phyloP scores from a whole-genome alignment of 2,329 filamentous ascomycete species.

The Harringtonia lauricola region DNA sequence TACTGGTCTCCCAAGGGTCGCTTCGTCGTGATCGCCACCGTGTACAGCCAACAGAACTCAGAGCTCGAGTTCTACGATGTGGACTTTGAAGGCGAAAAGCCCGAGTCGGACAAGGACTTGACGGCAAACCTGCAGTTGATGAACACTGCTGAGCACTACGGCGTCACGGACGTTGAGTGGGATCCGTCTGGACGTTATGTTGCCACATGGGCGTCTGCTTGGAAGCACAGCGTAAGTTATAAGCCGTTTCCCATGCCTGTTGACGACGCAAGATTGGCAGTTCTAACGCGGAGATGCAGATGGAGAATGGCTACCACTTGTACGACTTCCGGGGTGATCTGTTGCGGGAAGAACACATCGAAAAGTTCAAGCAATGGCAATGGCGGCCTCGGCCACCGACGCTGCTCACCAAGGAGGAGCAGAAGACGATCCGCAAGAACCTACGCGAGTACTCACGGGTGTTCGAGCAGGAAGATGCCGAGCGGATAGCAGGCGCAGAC shows the following conservation, averaged over 20 bases:
- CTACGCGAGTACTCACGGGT: conserved; percentile 89
- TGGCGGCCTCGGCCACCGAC: conserved; percentile 89
- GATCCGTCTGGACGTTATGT: conserved; percentile 93
- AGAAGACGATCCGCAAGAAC: conserved; percentile 97
- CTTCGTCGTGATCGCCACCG: conserved; percentile 89
- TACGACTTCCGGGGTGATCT: conserved; percentile 92
- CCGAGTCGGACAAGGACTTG: conserved; percentile 84
- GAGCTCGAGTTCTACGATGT: conserved; percentile 97
- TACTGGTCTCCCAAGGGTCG: conserved; percentile 97
- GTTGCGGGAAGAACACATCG: conserved; percentile 80
- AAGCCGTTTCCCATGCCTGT: too few relatives aligned
- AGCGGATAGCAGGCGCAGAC: conserved; percentile 88
- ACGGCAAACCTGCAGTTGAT: conserved; percentile 92
- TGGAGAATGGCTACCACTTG: conserved; percentile 98
- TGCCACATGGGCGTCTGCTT: conserved; percentile 82
- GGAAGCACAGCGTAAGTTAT: conserved; percentile 92
- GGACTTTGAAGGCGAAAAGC: conserved; percentile 95
- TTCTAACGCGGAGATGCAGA: conserved; percentile 38
- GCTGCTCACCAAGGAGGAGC: conserved; percentile 92
- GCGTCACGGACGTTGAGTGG: conserved; percentile 96
- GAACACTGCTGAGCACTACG: conserved; percentile 91
- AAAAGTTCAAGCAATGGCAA: conserved; percentile 95
- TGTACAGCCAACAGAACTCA: conserved; percentile 84
- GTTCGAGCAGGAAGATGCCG: conserved; percentile 91
- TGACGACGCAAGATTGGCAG: background rate